Evolutionary conservation across 495 filamentous ascomycete genomes (phyloP), one percentile per base, ranked within the genome.

Genomic region (Trichoderma virens): DNA sequence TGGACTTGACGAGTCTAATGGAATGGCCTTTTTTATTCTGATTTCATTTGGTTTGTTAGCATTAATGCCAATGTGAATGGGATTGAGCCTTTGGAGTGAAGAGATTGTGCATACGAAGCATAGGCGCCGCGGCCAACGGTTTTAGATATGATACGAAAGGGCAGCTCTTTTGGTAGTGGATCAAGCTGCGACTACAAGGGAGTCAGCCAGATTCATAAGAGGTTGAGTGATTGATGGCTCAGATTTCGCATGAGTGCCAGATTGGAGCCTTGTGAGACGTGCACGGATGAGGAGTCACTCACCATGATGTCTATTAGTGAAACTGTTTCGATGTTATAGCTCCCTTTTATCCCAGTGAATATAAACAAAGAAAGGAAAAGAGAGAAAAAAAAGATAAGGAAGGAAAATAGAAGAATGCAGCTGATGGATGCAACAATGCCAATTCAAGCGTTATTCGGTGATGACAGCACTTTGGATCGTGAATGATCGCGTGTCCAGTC

Each of bases 121-220:
- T 98, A 98, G 63, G 94, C 94, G 66, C 94, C 94, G 74, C 90
- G 86, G 51, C 94, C 94, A 68, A 98, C 97, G 41, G 95, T 98
- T 71, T 93, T 92, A 34, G 92, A 97, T 69, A 98, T 84, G 72
- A 98, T 88, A 64, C 94, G 86, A 75, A 98, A 98, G 31, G 95
- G 95, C 47, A 98, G 80, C 68, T 96, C 85, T 66, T 70, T 82
- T 41, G 94, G 94, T 54, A 97, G 82, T 65, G 92, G 92, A 68
- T 92, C 91, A 60, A 91, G 77, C 77, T 98, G 94, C 64, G 90
- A 94, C 82, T 96, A 89, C 25, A n/a, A 56, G 27, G 20, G 16
- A 56, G 25, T 56, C 0, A 56, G 51, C 23, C 23, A 14, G 23
- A 31, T 30, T 13, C 11, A 14, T 28, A 31, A 16, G 38, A 41